phyloP scores from a whole-genome alignment of 768 basidiomycete genomes.

The Clathrus columnatus region DNA sequence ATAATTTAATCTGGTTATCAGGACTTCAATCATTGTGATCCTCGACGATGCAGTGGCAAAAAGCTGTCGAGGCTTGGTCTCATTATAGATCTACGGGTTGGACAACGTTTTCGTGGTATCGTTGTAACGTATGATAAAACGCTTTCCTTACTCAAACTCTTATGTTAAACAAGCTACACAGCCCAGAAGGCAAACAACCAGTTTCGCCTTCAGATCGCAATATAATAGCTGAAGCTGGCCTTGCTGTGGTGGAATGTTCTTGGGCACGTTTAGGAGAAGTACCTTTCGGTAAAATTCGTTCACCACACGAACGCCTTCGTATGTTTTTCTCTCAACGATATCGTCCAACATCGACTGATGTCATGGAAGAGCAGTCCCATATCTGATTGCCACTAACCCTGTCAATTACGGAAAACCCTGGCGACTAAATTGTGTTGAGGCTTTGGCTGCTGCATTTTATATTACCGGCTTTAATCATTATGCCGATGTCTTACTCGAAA shows the following conservation, averaged over 20 bases:
- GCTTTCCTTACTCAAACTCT: slow-evolving; percentile 3
- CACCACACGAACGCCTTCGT: slow-evolving; percentile 88
- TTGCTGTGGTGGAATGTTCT: slow-evolving; percentile 98
- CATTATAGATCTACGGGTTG: slow-evolving; percentile 75
- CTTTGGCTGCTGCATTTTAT: slow-evolving; percentile 90
- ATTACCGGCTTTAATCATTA: slow-evolving; percentile 80
- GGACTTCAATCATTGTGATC: slow-evolving; percentile 99
- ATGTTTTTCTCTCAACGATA: slow-evolving; percentile 24
- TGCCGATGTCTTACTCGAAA: slow-evolving; percentile 67
- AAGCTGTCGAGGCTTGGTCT: slow-evolving; percentile 80
- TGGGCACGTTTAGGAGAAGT: slow-evolving; percentile 96
- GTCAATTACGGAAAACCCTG: slow-evolving; percentile 98
- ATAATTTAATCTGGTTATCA: slow-evolving; percentile 23
- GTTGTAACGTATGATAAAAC: slow-evolving; percentile 75
- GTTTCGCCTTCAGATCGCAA: slow-evolving; percentile 82
- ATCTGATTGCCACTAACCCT: slow-evolving; percentile 90
- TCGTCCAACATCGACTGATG: not conserved
- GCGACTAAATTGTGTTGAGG: slow-evolving; percentile 91
- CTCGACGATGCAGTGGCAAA: slow-evolving; percentile 79
- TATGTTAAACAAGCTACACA: slow-evolving; percentile 23
- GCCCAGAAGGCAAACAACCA: slow-evolving; percentile 74
- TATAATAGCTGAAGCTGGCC: slow-evolving; percentile 59
- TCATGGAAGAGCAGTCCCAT: slow-evolving; percentile 58
- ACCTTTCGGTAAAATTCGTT: slow-evolving; percentile 88
- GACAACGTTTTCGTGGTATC: slow-evolving; percentile 80